A percentile compares a stretch with the other conserved stretches of the same genome.
These are phyloP conservation scores for Lolium rigidum DNA, from an alignment of 176 grass and related monocot species.

Conservation along the genomic window DNA sequence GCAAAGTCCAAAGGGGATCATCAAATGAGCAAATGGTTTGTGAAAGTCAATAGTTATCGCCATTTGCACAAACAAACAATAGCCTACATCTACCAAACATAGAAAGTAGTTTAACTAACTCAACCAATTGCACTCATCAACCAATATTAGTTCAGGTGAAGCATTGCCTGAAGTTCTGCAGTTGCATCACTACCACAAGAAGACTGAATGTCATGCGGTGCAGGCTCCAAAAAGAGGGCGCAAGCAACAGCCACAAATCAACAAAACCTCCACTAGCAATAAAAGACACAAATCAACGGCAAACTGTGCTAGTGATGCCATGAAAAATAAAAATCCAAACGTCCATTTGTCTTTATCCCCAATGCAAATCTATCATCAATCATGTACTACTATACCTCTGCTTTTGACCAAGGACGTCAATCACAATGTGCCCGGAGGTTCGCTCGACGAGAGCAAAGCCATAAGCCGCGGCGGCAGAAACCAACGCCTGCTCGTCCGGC, in stretches of 20 bases:
- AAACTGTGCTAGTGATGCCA: not conserved
- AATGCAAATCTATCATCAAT: constrained; percentile 23
- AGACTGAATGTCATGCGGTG: constrained; percentile 7
- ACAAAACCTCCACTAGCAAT: constrained; percentile 18
- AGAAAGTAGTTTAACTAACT: not conserved
- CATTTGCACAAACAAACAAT: not conserved
- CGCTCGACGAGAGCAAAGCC: constrained; percentile 86
- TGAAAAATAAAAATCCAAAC: not conserved
- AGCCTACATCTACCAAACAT: constrained; percentile 3
- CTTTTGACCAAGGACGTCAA: constrained; percentile 80
- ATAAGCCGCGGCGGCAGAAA: constrained; percentile 81
- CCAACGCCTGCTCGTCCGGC: constrained; percentile 92
- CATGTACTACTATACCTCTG: constrained; percentile 81
- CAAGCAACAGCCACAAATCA: constrained; percentile 42
- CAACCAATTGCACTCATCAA: constrained; percentile 22
- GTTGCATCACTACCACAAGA: constrained; percentile 16
- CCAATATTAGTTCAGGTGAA: constrained; percentile 25
- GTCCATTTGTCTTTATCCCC: constrained; percentile 16
- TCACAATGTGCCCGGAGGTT: constrained; percentile 78
- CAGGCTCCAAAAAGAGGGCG: not conserved
- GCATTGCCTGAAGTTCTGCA: constrained; percentile 25
- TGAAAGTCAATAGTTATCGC: not conserved
- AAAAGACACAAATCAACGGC: constrained; percentile 25
- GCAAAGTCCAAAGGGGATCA: not conserved
- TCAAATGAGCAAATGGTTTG: constrained; percentile 15